phyloP scores from a whole-genome alignment of 768 basidiomycete species.

The Collybia nuda region DNA sequence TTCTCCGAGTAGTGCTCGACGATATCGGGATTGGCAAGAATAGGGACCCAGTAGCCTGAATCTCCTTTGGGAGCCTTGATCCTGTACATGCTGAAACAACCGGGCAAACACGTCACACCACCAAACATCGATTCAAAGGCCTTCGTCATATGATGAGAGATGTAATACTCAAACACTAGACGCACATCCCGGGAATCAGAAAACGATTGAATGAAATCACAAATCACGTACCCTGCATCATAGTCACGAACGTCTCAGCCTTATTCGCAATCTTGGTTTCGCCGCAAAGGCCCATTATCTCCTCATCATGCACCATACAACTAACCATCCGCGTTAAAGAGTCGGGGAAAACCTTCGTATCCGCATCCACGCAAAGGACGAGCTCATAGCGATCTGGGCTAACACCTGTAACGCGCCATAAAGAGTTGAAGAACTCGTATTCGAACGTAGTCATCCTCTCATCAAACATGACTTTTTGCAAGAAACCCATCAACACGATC shows the following conservation, averaged over 20 bases:
- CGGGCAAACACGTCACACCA: conserved; percentile 98
- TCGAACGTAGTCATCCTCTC: conserved; percentile 99
- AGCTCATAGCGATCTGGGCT: conserved; percentile 95
- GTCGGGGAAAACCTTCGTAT: conserved; percentile 99
- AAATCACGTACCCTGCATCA: conserved; percentile 90
- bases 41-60: conserved; percentile 96
- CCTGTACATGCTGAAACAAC: conserved; percentile 99
- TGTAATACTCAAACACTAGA: conserved; percentile 98
- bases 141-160: conserved; percentile 98
- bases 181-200: conserved; percentile 7
- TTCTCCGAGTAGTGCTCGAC: conserved; percentile 99
- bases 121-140: conserved; percentile 99
- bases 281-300: conserved; percentile 99
- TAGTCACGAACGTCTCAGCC: conserved; percentile 96
- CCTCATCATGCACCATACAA: conserved; percentile 94
- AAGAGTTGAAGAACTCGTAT: conserved; percentile 98
- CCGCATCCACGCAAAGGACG: conserved; percentile 94
- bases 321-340: conserved; percentile 94
- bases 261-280: conserved; percentile 99
- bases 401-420: conserved; percentile 95
- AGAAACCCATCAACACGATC: conserved; percentile 95
- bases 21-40: conserved; percentile 97
- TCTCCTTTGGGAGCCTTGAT: conserved; percentile 99
- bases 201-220: not conserved
- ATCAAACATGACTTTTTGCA: conserved; percentile 99